Evolutionary conservation across 192 early-diverging fungal species (phyloP), one percentile per base, ranked within the genome.

Genomic region (Rhizophagus sp.): DNA sequence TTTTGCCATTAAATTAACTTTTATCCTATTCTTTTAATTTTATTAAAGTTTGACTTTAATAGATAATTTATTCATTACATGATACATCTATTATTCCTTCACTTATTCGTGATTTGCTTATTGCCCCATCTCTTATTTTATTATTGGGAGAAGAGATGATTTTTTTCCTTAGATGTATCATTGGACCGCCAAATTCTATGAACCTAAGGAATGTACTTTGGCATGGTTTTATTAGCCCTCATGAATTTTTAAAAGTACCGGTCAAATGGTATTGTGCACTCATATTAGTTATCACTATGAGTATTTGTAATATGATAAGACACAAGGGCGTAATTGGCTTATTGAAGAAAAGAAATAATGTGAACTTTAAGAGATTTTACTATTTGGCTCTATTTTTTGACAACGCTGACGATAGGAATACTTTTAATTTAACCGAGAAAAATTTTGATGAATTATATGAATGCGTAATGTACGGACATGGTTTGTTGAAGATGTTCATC

Each of bases 121-220:
- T 75, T 17, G n/a, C 47, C 1, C 47, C 70, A 39, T 25, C 34
- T 33, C 61, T 80, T 25, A 30, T 49, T 47, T 22, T 17, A 4
- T 2, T 39, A 6, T 30, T 81, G 34, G 52, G 64, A 19, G 33
- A 67, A 24, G 75, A 65, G 10, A 64, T 66, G n/a, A 30, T 75
- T 12, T 75, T 81, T 67, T 57, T 77, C 12, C 27, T 81, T 33
- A 33, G 62, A 12, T 76, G 74, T 30, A 30, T 81, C 12, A 76
- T 81, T 76, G 80, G 80, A 9, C 80, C 80, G 2, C 80, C 80
- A 33, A 75, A 22, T 34, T 75, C 80, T 4, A 66, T 81, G 68
- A 81, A 81, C 39, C 9, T 81, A n/a, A 68, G 80, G 64, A 81
- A 81, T 69, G 44, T 81, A 24, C n/a, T 81, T 65, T 81, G 80